Evolutionary conservation across 768 basidiomycete species (phyloP).

Genomic region (Tulasnella sp.): DNA sequence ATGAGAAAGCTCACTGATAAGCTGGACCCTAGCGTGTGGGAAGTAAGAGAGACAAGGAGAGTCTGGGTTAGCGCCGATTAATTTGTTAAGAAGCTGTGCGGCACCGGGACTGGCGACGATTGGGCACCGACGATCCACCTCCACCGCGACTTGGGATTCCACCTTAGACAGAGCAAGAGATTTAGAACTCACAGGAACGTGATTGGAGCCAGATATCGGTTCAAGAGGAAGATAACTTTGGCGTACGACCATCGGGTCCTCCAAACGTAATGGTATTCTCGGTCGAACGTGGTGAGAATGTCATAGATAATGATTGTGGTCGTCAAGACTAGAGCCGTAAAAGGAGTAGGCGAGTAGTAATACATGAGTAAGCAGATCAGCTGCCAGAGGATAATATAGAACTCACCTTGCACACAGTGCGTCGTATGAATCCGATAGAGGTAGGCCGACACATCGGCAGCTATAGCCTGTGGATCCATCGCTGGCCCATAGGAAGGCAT

Average conservation of each 20-base stretch:
- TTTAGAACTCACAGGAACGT: background rate
- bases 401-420: background rate
- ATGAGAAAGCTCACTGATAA: background rate
- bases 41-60: background rate
- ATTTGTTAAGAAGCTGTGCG: background rate
- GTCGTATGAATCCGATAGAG: constrained; percentile 5
- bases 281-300: constrained; percentile 21
- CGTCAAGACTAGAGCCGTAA: background rate
- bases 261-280: constrained; percentile 27
- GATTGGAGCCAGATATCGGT: constrained; percentile 14
- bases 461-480: background rate
- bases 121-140: background rate
- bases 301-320: constrained; percentile 23
- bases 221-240: constrained; percentile 4
- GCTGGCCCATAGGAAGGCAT: constrained; percentile 4
- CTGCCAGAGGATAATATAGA: background rate
- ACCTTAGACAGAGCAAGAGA: background rate
- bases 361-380: no score
- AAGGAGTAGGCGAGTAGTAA: background rate
- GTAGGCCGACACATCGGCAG: background rate
- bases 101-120: background rate
- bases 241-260: constrained; percentile 16
- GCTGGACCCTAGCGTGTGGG: background rate
- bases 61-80: background rate
- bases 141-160: background rate